A percentile compares a stretch with the other conserved stretches of the same genome.
Conservation (phyloP, 2,329 filamentous ascomycete genomes). For the Dactylellina haptotyla region DNA sequence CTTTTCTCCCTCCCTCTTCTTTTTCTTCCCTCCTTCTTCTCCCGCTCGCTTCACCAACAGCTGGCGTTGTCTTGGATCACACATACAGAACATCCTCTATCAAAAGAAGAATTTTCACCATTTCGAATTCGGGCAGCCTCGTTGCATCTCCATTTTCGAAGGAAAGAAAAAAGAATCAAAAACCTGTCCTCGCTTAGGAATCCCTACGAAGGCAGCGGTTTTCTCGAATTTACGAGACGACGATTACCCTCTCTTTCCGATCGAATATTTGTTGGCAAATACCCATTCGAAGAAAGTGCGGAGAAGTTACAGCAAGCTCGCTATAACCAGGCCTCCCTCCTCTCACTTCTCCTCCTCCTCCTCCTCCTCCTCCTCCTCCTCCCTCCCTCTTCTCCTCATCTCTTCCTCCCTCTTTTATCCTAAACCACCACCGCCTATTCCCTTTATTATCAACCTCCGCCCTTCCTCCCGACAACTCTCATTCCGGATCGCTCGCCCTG, state of each 20-base stretch:
- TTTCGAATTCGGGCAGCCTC: constrained; percentile 50
- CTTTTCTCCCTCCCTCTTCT: constrained; percentile 24
- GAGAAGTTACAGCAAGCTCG: constrained; percentile 53
- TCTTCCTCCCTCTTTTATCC: neutral
- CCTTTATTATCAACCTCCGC: constrained; percentile 33
- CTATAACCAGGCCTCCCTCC: constrained; percentile 53
- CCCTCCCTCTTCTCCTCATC: neutral
- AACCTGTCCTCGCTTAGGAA: constrained; percentile 42
- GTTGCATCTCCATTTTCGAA: constrained; percentile 39
- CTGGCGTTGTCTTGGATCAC: constrained; percentile 51
- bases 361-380: constrained; percentile 33
- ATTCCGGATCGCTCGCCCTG: constrained; percentile 54
- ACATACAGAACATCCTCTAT: constrained; percentile 40
- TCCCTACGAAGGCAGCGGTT: constrained; percentile 45
- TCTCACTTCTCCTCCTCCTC: constrained; percentile 41
- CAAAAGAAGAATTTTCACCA: constrained; percentile 43
- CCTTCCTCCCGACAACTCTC: constrained; percentile 35
- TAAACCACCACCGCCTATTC: constrained; percentile 24
- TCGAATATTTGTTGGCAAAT: constrained; percentile 54
- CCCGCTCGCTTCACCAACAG: constrained; percentile 53
- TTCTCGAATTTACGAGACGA: constrained; percentile 50
- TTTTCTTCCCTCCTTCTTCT: constrained; percentile 30
- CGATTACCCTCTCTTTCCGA: constrained; percentile 54
- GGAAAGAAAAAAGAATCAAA: constrained; percentile 31
- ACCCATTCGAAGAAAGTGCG: constrained; percentile 54